Base-by-base conservation (phyloP, 192 early-diverging fungal genomes). In the Phlyctochytrium arcticum region DNA sequence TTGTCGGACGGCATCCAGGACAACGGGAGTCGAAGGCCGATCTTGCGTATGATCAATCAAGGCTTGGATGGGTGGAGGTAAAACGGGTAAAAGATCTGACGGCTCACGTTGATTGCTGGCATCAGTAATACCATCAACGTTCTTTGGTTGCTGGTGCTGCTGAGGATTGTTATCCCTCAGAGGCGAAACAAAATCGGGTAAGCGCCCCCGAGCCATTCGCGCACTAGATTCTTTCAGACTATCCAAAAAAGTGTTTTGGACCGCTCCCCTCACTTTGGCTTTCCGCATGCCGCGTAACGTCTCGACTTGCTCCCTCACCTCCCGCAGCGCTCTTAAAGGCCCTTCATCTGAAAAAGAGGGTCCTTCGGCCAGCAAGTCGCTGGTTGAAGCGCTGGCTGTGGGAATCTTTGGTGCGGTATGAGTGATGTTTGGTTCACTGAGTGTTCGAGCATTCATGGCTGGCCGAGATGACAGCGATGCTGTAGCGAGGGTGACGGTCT, bases 281-380 rank as follows among this genome's bases (percentile, higher is more conserved):
- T n/a, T n/a, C n/a, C n/a, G n/a, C n/a, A n/a, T n/a, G n/a, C n/a
- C n/a, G n/a, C n/a, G n/a, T 23, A 66, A 34, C 36, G 32, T n/a
- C 10, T 37, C 15, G 26, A 66, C 54, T 54, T 57, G 53, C 8
- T 36, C 23, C 31, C 53, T 24, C 5, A 57, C 37, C n/a, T 66
- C 64, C 35, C 19, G 15, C 10, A 66, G 47, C 21, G 51, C 64
- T 2, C 17, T 19, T 19, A 66, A 23, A 2, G 64, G 64, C 10
- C 32, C 54, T 10, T 57, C 42, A 4, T 66, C 54, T 8, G 49
- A 62, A 34, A 53, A 50, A 9, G 61, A 53, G 3, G 49, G 61
- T 9, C 30, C 48, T 23, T 62, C 61, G 15, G 51, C 48, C 31
- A 62, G 15, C 3, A 62, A 21, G 10, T 46, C 12, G 19, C 19